Percentiles rank a stretch among this genome's conserved stretches.
These are phyloP conservation scores for Tagetes patula DNA, from an alignment of 129 eudicot species.

Conservation along the genomic window DNA sequence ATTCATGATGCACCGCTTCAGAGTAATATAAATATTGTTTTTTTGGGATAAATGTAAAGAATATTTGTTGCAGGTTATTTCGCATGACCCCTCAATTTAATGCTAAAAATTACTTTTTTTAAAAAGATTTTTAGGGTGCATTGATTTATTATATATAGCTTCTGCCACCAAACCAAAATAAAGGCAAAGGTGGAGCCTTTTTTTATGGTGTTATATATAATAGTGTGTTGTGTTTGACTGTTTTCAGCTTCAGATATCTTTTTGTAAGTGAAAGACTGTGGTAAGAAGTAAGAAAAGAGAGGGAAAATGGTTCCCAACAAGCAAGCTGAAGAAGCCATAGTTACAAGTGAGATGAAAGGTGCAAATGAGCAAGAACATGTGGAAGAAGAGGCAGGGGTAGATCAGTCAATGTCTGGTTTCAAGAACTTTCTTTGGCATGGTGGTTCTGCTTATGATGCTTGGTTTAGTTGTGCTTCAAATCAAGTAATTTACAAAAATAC, in stretches of 20 bases:
- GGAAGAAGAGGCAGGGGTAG: constrained; percentile 25
- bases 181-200: constrained; percentile 26
- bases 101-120: constrained; percentile 11
- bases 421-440: constrained; percentile 76
- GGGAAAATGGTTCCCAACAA: constrained; percentile 21
- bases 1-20: constrained; percentile 6
- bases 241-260: constrained; percentile 35
- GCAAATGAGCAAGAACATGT: constrained; percentile 32
- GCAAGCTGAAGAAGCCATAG: constrained; percentile 54
- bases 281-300: neutral
- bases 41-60: constrained; percentile 12
- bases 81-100: constrained; percentile 20
- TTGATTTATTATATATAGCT: constrained; percentile 18
- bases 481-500: constrained; percentile 38
- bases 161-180: constrained; percentile 28
- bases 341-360: constrained; percentile 28
- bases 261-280: constrained; percentile 14
- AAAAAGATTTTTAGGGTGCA: constrained; percentile 19
- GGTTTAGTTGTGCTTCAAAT: constrained; percentile 79
- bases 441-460: constrained; percentile 81
- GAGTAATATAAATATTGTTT: constrained; percentile 11
- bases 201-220: constrained; percentile 2
- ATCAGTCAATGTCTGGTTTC: constrained; percentile 42
- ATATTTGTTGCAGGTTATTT: constrained; percentile 7
- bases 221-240: neutral